Percentiles rank a stretch among this genome's conserved stretches.
Evolutionary conservation across 345 rosid genomes (phyloP).

Genomic region (Brassica rapa): DNA sequence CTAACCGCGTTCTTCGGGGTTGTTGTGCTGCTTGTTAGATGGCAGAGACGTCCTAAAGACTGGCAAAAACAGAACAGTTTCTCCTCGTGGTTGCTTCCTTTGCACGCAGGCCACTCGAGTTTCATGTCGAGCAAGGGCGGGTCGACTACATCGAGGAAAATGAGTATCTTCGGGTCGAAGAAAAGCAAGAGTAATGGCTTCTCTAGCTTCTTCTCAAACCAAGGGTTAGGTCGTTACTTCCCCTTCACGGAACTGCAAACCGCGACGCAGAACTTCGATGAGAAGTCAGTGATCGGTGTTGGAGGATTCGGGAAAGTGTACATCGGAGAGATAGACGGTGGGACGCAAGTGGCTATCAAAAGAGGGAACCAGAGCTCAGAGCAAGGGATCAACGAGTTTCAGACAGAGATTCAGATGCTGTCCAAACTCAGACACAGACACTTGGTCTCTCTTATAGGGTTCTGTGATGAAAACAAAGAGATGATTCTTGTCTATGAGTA

Average conservation of each 20-base stretch:
- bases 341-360: constrained; percentile 64
- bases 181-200: constrained; percentile 53
- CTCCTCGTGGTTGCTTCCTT: constrained; percentile 75
- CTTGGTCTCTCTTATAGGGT: constrained; percentile 75
- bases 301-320: constrained; percentile 93
- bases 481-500: constrained; percentile 91
- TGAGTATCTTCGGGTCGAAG: constrained; percentile 58
- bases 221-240: constrained; percentile 66
- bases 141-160: constrained; percentile 49
- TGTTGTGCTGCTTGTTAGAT: constrained; percentile 46
- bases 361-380: constrained; percentile 69
- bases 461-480: constrained; percentile 72
- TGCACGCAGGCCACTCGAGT: constrained; percentile 47
- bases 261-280: constrained; percentile 71
- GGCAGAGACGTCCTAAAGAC: constrained; percentile 59
- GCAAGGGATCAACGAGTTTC: constrained; percentile 85
- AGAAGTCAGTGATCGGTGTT: constrained; percentile 69
- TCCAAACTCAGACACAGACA: constrained; percentile 85
- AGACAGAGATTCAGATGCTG: constrained; percentile 84
- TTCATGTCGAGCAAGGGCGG: constrained; percentile 61
- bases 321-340: constrained; percentile 64
- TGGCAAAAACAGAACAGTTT: constrained; percentile 66
- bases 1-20: constrained; percentile 51
- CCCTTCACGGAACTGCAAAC: constrained; percentile 58
- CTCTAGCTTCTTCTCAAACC: constrained; percentile 60